A percentile compares a stretch with the other conserved stretches of the same genome.
Evolutionary conservation across 352 stramenopile species (phyloP).

Genomic region (Bremia lactucae): DNA sequence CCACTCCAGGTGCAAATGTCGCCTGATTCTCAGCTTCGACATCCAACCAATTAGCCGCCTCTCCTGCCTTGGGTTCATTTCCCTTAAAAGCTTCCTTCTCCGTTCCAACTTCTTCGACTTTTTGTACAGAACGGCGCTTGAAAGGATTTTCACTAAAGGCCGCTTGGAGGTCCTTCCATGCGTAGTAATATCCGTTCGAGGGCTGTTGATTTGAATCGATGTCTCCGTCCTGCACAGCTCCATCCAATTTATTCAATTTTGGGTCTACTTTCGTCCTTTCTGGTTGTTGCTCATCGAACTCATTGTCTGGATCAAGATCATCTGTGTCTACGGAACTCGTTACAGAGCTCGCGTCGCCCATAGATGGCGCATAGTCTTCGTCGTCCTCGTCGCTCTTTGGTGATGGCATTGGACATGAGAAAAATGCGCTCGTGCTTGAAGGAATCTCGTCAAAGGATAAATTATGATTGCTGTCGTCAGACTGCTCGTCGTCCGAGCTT

Average conservation of each 20-base stretch:
- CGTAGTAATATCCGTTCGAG: constrained; percentile 6
- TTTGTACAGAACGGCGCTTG: constrained; percentile 10
- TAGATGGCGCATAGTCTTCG: constrained; percentile 22
- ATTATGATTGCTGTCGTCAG: constrained; percentile 15
- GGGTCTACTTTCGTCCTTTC: neutral
- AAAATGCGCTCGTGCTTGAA: constrained; percentile 18
- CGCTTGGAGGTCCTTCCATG: constrained; percentile 15
- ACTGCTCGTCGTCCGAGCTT: constrained; percentile 31
- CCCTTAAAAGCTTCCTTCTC: no score
- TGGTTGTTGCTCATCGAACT: constrained; percentile 6
- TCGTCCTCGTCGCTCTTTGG: constrained; percentile 10
- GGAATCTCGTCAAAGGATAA: constrained; percentile 23
- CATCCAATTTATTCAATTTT: constrained; percentile 1
- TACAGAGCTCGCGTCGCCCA: constrained; percentile 7
- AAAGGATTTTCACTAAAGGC: constrained; percentile 17
- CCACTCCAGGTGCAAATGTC: constrained; percentile 8
- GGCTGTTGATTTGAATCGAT: constrained; percentile 9
- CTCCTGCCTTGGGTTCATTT: neutral
- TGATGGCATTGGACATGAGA: constrained; percentile 18
- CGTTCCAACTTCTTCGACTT: neutral
- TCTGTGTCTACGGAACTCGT: constrained; percentile 17
- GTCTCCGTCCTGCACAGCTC: constrained; percentile 3
- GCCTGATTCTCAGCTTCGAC: constrained; percentile 4
- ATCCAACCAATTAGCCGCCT: constrained; percentile 4
- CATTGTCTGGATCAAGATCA: constrained; percentile 14